Evolutionary conservation across 2,329 filamentous ascomycete species (phyloP).

Genomic region (Penicillium sp.): DNA sequence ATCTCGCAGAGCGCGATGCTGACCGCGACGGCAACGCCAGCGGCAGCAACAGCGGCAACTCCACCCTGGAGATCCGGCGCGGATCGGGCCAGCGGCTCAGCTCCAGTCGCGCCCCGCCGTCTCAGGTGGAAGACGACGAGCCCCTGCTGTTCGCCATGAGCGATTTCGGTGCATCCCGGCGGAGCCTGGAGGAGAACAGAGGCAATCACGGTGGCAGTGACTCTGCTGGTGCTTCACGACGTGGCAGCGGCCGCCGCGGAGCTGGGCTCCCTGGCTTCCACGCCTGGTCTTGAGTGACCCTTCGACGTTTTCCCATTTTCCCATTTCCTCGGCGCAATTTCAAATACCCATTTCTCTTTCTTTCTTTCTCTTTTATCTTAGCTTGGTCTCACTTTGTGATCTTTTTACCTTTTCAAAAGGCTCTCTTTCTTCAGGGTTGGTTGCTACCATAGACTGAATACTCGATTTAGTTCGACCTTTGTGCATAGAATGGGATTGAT

Average conservation of each 20-base stretch:
- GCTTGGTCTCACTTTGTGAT: not conserved
- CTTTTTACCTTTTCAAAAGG: slow-evolving; percentile 10
- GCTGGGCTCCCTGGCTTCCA: slow-evolving; percentile 35
- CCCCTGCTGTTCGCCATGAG: slow-evolving; percentile 48
- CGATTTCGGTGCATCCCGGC: slow-evolving; percentile 43
- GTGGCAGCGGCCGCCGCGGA: slow-evolving; percentile 37
- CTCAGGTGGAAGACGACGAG: slow-evolving; percentile 43
- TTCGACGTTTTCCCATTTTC: not conserved
- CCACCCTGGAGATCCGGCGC: slow-evolving; percentile 35
- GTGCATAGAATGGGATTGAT: slow-evolving; percentile 19
- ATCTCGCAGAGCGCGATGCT: slow-evolving; percentile 35
- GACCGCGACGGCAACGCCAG: slow-evolving; percentile 41
- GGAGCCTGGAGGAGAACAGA: slow-evolving; percentile 43
- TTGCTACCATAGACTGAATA: slow-evolving; percentile 21
- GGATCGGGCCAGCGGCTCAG: slow-evolving; percentile 36
- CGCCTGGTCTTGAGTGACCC: slow-evolving; percentile 29
- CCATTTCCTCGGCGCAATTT: not conserved
- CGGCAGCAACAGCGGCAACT: slow-evolving; percentile 41
- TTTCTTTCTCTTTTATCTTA: slow-evolving; percentile 1
- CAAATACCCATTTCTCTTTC: not conserved
- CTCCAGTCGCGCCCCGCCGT: slow-evolving; percentile 31
- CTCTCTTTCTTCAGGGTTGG: slow-evolving; percentile 5
- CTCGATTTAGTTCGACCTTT: slow-evolving; percentile 7
- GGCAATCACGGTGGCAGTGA: slow-evolving; percentile 32
- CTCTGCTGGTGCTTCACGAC: slow-evolving; percentile 30